Base-by-base conservation (phyloP, 148 eudicot genomes). In the Hydrangea macrophylla region DNA sequence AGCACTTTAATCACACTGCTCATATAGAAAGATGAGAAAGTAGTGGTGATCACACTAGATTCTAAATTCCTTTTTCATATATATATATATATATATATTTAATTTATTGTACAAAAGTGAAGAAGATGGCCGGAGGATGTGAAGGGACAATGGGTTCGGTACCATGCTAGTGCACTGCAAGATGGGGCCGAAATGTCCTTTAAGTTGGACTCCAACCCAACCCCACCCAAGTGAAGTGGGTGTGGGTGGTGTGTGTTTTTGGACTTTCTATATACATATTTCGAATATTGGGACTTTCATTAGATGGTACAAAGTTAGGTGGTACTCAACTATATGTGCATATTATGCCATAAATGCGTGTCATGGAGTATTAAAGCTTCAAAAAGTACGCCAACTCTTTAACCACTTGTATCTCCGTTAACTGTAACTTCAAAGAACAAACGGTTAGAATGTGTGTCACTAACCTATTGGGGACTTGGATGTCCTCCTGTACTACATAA, bases 131-230 rank as follows among this genome's bases (percentile, higher is more conserved):
- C 5, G 42, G 35, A 35, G 56, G 55, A 48, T 44, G 68, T 65
- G 68, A 65, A 65, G 28, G 57, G 58, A 30, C 58, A 28, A 65
- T 65, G 40, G n/a, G 26, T 22, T 65, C 18, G n/a, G n/a, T n/a
- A n/a, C 30, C 28, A 31, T 65, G 22, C 15, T 12, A 48, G 58
- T 65, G 58, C 68, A 50, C 56, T 64, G 39, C 27, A 45, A 18
- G 15, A 31, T 65, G 68, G 58, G 42, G 30, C 68, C 68, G 1
- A 28, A 3, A 45, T 45, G 68, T 64, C 68, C 37, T 10, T 64
- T 23, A 18, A 27, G 0, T 13, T 23, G 27, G 25, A 13, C 68
- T n/a, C 25, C 56, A 28, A n/a, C n/a, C 26, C n/a, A 26, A 30
- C 20, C 15, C 1, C 64, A 37, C 18, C 1, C 2, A 23, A 22